phyloP scores from a whole-genome alignment of 2,329 filamentous ascomycete species.

The Beauveria sp. region DNA sequence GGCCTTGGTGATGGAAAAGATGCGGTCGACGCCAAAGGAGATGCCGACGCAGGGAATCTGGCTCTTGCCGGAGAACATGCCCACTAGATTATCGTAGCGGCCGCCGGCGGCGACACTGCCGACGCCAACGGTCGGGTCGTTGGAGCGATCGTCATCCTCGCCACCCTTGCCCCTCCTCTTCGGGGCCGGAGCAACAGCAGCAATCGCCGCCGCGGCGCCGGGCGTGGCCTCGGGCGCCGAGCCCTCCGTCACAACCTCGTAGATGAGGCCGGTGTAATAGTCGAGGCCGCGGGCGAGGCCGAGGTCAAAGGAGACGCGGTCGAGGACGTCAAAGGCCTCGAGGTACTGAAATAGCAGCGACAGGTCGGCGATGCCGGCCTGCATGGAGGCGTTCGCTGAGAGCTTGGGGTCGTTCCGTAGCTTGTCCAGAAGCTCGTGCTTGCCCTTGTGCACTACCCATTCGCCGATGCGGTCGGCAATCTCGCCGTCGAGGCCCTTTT shows the following conservation, averaged over 20 bases:
- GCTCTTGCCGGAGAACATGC: conserved; percentile 82
- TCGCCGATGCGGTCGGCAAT: conserved; percentile 83
- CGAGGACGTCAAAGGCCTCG: conserved; percentile 64
- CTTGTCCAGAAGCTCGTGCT: conserved; percentile 63
- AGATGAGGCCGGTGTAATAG: conserved; percentile 87
- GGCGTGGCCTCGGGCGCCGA: conserved; percentile 48
- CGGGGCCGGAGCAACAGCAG: conserved; percentile 32
- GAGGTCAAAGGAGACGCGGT: conserved; percentile 80
- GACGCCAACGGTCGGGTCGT: conserved; percentile 74
- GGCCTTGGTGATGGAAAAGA: conserved; percentile 86
- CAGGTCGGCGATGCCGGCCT: conserved; percentile 76
- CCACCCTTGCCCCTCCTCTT: conserved; percentile 45
- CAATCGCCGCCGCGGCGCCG: conserved; percentile 25
- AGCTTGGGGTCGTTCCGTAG: conserved; percentile 62
- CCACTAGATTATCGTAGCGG: conserved; percentile 86
- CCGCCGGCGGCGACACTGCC: conserved; percentile 86
- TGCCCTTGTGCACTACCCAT: conserved; percentile 72
- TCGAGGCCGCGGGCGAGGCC: conserved; percentile 86
- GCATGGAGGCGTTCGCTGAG: conserved; percentile 63
- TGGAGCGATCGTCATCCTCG: conserved; percentile 59
- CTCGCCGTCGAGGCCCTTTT: conserved; percentile 70
- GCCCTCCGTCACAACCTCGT: conserved; percentile 78
- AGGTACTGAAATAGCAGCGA: conserved; percentile 74
- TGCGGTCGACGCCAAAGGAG: conserved; percentile 91
- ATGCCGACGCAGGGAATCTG: conserved; percentile 62